These are phyloP conservation scores for Cladosporium velox DNA, from an alignment of 2,329 filamentous ascomycete genomes.

Conservation along the genomic window DNA sequence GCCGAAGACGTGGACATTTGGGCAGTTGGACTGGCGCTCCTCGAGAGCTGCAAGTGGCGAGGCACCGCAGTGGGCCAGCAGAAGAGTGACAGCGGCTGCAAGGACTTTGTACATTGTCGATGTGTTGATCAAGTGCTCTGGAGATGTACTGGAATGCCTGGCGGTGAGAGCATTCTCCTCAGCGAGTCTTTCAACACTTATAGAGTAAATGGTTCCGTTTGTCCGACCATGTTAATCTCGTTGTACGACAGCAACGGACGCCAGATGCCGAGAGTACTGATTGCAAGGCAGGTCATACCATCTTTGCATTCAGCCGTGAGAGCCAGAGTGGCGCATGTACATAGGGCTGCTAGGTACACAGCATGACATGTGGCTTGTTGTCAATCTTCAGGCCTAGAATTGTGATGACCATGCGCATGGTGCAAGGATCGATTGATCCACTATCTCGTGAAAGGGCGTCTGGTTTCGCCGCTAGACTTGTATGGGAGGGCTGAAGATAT, in stretches of 20 bases:
- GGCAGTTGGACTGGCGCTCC: conserved; percentile 33
- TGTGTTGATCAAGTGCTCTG: neutral
- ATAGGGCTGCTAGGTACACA: neutral
- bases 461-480: neutral
- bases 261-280: neutral
- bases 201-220: neutral
- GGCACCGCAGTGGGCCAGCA: conserved; percentile 16
- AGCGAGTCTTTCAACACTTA: neutral
- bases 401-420: neutral
- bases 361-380: neutral
- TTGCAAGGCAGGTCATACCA: neutral
- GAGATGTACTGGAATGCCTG: neutral
- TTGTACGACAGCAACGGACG: neutral
- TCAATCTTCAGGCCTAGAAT: neutral
- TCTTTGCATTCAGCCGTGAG: conserved; percentile 3
- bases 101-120: conserved; percentile 4
- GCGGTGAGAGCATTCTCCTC: neutral
- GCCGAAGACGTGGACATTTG: conserved; percentile 48
- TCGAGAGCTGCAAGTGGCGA: conserved; percentile 19
- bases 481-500: neutral
- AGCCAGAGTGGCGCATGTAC: neutral
- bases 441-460: neutral
- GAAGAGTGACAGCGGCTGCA: conserved; percentile 6
- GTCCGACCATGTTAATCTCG: neutral
- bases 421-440: neutral